Conservation (phyloP, 2,329 filamentous ascomycete species). For the Celoporthe dispersa region DNA sequence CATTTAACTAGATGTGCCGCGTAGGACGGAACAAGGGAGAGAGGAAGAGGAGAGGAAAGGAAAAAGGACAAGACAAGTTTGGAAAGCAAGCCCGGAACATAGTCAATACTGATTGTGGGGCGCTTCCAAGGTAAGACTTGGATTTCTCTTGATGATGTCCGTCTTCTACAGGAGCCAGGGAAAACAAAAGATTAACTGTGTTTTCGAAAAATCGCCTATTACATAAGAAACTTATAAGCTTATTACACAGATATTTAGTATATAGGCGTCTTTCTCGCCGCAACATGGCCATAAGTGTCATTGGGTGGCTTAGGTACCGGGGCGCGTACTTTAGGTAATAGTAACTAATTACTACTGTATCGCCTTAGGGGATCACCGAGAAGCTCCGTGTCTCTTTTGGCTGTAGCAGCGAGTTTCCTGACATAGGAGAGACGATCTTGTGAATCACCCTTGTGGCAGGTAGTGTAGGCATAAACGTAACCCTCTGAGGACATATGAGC, state of each 20-base stretch:
- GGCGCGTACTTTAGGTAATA: background rate
- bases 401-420: background rate
- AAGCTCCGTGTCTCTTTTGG: background rate
- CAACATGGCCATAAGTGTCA: background rate
- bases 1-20: too few relatives aligned
- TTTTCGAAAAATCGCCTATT: too few relatives aligned
- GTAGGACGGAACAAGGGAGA: background rate
- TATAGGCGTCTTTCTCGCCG: background rate
- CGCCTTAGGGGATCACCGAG: background rate
- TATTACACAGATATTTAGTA: background rate
- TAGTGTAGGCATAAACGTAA: background rate
- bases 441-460: background rate
- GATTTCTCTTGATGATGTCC: too few relatives aligned
- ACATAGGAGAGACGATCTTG: background rate
- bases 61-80: background rate
- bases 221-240: background rate
- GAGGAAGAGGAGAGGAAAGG: background rate
- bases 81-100: background rate
- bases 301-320: too few relatives aligned
- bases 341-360: too few relatives aligned
- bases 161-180: too few relatives aligned
- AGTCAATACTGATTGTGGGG: background rate
- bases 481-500: background rate
- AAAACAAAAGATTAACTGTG: too few relatives aligned
- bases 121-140: background rate